Base-by-base conservation (phyloP, 371 early-diverging fungal species). In the Rhizopus arrhizus region DNA sequence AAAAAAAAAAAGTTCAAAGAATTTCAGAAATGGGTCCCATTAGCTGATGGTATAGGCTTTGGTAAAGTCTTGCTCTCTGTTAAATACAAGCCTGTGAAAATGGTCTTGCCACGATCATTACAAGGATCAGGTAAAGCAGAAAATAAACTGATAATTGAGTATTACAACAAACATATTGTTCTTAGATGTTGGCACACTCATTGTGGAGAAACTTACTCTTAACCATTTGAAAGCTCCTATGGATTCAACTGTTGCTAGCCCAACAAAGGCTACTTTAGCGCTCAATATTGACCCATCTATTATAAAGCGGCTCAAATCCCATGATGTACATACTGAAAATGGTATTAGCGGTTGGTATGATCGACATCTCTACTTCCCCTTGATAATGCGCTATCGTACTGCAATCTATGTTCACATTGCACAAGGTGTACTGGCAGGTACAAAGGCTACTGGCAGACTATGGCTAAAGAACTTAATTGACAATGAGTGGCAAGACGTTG, bases 41-140 rank as follows among this genome's bases (percentile, higher is more conserved):
- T 78, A 10, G 28, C 54, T 1, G 62, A 69, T 46, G 78, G 75
- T 34, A 71, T 78, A 53, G 78, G 75, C 1, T 72, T 71, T 53
- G 78, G 78, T 29, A 78, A 78, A 60, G 58, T 78, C 4, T 56
- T 78, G 13, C 8, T 78, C 0, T 62, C 75, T 6, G 34, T 78
- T 22, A 72, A 70, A 22, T 78, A 71, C 48, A 78, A 78, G 50
- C 78, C 78, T 22, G 69, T 75, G n/a, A 68, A 67, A 15, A 49
- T 78, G 41, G 62, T 65, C 2, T 40, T 78, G 4, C 69, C 78
- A 9, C 61, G 67, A 2, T 51, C 65, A 38, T 52, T 76, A 16
- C 69, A 61, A 51, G 72, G 74, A 28, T 32, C 69, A 57, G 66
- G 71, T 74, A 68, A 11, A 45, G 5, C 9, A 45, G 13, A 45